Evolutionary conservation across 768 basidiomycete genomes (phyloP).

Genomic region (Butyriboletus loyo): DNA sequence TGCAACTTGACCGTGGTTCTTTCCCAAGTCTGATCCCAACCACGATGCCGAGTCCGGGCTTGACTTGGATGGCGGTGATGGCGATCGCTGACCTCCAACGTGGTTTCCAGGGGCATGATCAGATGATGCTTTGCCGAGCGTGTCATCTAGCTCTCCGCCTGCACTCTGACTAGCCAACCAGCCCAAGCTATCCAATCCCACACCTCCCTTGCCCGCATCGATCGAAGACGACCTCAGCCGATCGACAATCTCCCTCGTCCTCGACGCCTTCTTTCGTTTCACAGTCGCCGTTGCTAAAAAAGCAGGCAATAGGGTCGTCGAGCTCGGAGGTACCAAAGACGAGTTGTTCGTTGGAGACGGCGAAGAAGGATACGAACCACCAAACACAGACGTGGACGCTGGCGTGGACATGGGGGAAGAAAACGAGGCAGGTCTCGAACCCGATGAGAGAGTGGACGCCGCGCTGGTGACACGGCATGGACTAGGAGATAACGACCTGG

Average conservation of each 20-base stretch:
- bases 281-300: constrained; percentile 19
- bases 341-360: not conserved
- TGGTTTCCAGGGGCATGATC: constrained; percentile 5
- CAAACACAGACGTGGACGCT: constrained; percentile 2
- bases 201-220: constrained; percentile 17
- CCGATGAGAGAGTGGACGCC: constrained; percentile 10
- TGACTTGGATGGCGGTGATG: constrained; percentile 3
- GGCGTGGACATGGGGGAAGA: constrained; percentile 12
- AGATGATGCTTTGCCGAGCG: not conserved
- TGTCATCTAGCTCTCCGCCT: constrained; percentile 5
- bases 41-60: not conserved
- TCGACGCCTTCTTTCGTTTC: constrained; percentile 26
- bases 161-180: constrained; percentile 14
- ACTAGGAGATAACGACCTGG: constrained; percentile 17
- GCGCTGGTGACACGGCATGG: not conserved
- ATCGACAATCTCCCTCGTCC: constrained; percentile 31
- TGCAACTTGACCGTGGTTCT: not conserved
- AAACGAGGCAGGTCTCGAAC: constrained; percentile 2
- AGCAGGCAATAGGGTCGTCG: constrained; percentile 21
- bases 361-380: constrained; percentile 6
- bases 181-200: constrained; percentile 6
- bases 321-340: constrained; percentile 1
- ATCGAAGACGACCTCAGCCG: constrained; percentile 25
- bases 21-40: constrained; percentile 1
- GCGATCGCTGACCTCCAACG: not conserved